Conservation (phyloP, 2,329 filamentous ascomycete species). For the Talaromyces piceae region DNA sequence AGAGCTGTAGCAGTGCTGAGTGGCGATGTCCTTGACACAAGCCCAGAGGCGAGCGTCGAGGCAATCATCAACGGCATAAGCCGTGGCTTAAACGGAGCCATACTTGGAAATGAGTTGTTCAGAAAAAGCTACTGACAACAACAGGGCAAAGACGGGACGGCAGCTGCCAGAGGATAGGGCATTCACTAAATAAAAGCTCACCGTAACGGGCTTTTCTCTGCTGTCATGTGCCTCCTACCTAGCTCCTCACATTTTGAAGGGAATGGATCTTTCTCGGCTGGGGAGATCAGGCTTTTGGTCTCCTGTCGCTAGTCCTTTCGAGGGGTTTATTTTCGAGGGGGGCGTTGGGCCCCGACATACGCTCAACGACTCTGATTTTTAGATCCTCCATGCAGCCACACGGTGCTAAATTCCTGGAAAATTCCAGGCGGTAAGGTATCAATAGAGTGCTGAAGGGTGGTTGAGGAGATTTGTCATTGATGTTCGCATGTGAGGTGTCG, state of each 20-base stretch:
- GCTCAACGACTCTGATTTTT: background rate
- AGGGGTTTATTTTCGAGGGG: background rate
- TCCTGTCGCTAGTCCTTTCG: background rate
- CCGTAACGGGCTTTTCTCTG: background rate
- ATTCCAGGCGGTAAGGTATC: background rate
- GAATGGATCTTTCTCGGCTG: background rate
- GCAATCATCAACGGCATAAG: constrained; percentile 14
- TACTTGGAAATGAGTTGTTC: background rate
- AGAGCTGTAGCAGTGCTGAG: constrained; percentile 10
- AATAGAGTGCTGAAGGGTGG: background rate
- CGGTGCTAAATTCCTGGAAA: background rate
- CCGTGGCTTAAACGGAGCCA: constrained; percentile 10
- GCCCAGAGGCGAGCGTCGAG: constrained; percentile 10
- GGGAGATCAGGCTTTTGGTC: too few relatives aligned
- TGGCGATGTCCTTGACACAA: constrained; percentile 10
- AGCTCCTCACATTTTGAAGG: background rate
- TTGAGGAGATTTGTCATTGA: background rate
- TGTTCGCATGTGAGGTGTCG: background rate
- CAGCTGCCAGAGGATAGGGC: background rate
- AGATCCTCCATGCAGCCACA: background rate
- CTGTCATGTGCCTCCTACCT: background rate
- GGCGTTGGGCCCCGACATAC: background rate
- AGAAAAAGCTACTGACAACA: background rate
- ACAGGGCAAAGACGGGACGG: background rate
- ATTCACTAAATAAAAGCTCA: background rate